Percentiles rank a stretch among this genome's conserved stretches.
Evolutionary conservation across 257 asterid species (phyloP).

Genomic region (Lavandula angustifolia): DNA sequence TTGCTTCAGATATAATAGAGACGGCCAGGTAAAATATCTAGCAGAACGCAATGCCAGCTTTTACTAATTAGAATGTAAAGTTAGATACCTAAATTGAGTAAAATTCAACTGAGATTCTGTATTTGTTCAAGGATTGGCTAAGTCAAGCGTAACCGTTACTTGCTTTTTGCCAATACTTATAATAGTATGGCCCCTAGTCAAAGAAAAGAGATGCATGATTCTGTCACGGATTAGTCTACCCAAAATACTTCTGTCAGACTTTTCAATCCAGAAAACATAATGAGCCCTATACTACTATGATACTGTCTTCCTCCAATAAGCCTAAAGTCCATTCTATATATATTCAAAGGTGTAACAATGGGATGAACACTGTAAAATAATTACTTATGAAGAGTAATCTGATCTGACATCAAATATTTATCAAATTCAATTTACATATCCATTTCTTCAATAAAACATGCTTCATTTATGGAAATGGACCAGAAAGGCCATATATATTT

Average conservation of each 20-base stretch:
- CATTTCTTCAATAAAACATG: too few relatives aligned
- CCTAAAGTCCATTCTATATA: too few relatives aligned
- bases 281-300: too few relatives aligned
- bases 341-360: not conserved
- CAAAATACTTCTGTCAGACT: too few relatives aligned
- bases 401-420: not conserved
- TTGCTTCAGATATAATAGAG: constrained; percentile 3
- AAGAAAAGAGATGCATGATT: not conserved
- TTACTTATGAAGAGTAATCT: not conserved
- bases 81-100: not conserved
- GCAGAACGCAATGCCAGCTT: constrained; percentile 2
- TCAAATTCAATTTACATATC: not conserved
- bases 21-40: constrained; percentile 11
- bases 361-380: not conserved
- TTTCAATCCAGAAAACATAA: too few relatives aligned
- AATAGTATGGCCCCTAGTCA: not conserved
- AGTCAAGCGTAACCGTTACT: not conserved
- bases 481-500: too few relatives aligned
- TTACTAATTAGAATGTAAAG: constrained; percentile 9
- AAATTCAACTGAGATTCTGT: not conserved
- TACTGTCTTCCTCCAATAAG: too few relatives aligned
- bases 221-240: too few relatives aligned
- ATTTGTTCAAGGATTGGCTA: constrained; percentile 6
- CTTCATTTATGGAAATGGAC: too few relatives aligned
- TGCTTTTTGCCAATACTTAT: not conserved